These are phyloP conservation scores for Arctium lappa DNA, from an alignment of 129 eudicot species.

Conservation along the genomic window DNA sequence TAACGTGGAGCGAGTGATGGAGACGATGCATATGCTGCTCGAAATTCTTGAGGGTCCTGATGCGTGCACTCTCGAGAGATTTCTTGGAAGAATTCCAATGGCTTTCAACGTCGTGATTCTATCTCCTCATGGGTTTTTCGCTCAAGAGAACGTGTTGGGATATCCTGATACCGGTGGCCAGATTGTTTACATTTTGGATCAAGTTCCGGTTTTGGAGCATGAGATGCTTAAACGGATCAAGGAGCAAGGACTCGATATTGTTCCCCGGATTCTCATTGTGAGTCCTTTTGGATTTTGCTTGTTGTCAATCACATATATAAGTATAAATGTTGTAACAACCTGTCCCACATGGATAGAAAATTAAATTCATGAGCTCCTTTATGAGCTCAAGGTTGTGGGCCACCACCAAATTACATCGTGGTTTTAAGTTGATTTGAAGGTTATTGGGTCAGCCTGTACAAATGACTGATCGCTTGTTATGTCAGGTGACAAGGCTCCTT, in stretches of 20 bases:
- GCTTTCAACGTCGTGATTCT: conserved; percentile 96
- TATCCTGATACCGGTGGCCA: conserved; percentile 99
- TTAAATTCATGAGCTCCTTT: not conserved
- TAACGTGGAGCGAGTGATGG: conserved; percentile 65
- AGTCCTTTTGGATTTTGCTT: conserved; percentile 13
- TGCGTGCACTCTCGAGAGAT: conserved; percentile 81
- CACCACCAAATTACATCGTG: not conserved
- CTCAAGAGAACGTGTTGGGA: conserved; percentile 95
- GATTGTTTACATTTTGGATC: conserved; percentile 94
- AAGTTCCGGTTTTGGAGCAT: conserved; percentile 93
- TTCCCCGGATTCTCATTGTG: conserved; percentile 87
- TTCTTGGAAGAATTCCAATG: conserved; percentile 89
- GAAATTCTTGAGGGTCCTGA: conserved; percentile 97
- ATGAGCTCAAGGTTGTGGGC: not conserved
- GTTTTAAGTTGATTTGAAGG: not conserved
- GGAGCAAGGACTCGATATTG: conserved; percentile 96
- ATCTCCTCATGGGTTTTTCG: conserved; percentile 99
- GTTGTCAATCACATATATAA: not conserved
- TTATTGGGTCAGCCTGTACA: not conserved
- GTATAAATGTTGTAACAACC: not conserved
- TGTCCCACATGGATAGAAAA: not conserved
- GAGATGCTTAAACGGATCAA: conserved; percentile 89
- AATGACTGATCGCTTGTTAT: not conserved
- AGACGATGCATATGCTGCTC: conserved; percentile 75
- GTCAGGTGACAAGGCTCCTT: conserved; percentile 80